These are phyloP conservation scores for Boletus fagicola DNA, from an alignment of 768 basidiomycete genomes.

Conservation along the genomic window DNA sequence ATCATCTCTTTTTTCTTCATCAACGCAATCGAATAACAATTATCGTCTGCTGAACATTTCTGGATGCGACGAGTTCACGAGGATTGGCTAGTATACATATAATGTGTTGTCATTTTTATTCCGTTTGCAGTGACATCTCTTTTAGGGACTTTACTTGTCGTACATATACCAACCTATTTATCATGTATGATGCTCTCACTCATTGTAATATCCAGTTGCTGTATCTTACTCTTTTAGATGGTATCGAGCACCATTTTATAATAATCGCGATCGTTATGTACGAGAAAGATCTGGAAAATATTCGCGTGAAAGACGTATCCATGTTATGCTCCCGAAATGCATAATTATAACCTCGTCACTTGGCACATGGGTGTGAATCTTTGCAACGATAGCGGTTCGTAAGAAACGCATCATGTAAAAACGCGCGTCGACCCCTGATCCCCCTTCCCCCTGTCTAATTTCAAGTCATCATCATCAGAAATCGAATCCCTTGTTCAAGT, in stretches of 20 bases:
- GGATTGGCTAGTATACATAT: background rate
- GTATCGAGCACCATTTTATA: background rate
- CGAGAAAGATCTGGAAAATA: background rate
- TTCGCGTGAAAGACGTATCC: background rate
- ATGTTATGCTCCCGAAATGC: background rate
- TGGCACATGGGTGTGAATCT: background rate
- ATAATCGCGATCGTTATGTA: background rate
- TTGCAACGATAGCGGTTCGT: background rate
- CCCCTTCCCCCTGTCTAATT: too few relatives aligned
- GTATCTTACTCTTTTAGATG: slow-evolving; percentile 19
- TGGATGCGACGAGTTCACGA: background rate
- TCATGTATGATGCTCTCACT: slow-evolving; percentile 1
- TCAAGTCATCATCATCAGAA: slow-evolving; percentile 16
- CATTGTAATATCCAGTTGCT: slow-evolving; percentile 23
- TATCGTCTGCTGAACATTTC: slow-evolving; percentile 3
- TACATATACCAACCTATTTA: slow-evolving; percentile 17
- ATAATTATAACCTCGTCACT: background rate
- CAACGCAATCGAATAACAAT: background rate
- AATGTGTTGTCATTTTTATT: background rate
- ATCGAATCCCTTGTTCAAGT: slow-evolving; percentile 85
- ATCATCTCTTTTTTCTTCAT: background rate
- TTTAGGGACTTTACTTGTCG: slow-evolving; percentile 9
- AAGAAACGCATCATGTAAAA: too few relatives aligned
- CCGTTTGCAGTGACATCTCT: background rate
- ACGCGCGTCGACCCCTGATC: background rate